Base-by-base conservation (phyloP, 495 filamentous ascomycete species). In the Neurospora sp. region DNA sequence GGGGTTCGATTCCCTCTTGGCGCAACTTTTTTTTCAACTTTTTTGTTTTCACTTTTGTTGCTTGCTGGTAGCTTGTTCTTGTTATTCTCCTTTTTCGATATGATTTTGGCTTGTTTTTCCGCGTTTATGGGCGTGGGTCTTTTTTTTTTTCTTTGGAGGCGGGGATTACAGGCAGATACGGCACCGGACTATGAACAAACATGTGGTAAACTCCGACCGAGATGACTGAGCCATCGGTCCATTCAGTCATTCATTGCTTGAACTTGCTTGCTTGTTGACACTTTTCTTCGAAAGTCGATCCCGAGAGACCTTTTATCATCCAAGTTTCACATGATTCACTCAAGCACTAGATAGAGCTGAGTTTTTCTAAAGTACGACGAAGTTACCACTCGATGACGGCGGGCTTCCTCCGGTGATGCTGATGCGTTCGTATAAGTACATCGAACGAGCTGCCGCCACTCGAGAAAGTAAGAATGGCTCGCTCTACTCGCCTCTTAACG, bases 1-100 rank as follows among this genome's bases (percentile, higher is more conserved):
- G 53, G 53, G 53, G 53, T 65, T 65, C 53, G 53, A 65, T 65
- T 65, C 53, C 53, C 53, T 65, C 53, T 69, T 69, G 68, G 68
- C 68, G 35, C 37, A 38, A 16, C 14, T 14, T 20, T 39, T 40
- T 69, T 69, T 38, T 8, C 8, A 1, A 42, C 31, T 18, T n/a
- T 38, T n/a, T 37, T 38, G 10, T 37, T 0, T n/a, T 69, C 10
- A 16, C 41, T 42, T 18, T 42, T 9, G n/a, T 45, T 9, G 3
- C 18, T 45, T n/a, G 7, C 3, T 8, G 16, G 44, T 20, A 4
- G 18, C 7, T 4, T 45, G 44, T 8, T 9, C 8, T 1, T 9
- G 3, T 7, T 20, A 0, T 45, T 14, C 20, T 59, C 1, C 6
- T 53, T 3, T 27, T 12, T 7, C 35, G 35, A 37, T 37, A 7